Percentiles rank a stretch among this genome's conserved stretches.
These are phyloP conservation scores for Paramecium octaurelia DNA, from an alignment of 73 alveolate species.

Conservation along the genomic window DNA sequence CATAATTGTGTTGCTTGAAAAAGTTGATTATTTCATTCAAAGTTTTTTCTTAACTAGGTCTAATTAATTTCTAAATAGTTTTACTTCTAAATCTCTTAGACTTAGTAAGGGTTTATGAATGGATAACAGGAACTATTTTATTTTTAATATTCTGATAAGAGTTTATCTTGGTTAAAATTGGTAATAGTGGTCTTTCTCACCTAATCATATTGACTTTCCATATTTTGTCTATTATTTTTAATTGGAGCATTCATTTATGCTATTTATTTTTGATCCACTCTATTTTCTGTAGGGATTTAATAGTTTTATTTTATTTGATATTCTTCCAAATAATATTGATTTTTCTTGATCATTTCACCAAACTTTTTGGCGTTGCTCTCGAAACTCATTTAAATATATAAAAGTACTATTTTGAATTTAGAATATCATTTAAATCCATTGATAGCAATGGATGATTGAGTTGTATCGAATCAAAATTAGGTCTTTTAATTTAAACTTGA, in stretches of 20 bases:
- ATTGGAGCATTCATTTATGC: not conserved
- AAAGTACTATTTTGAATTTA: not conserved
- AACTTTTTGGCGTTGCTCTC: not conserved
- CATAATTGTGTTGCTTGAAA: not conserved
- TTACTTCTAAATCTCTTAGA: not conserved
- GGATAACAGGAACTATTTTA: not conserved
- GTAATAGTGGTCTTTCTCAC: not conserved
- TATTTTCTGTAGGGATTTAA: not conserved
- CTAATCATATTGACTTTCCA: not conserved
- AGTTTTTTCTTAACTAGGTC: not conserved
- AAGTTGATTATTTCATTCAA: not conserved
- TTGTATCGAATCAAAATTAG: not conserved
- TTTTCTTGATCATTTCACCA: not conserved
- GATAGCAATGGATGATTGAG: not conserved
- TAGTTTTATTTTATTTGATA: not conserved
- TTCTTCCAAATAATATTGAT: not conserved
- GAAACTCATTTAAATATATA: not conserved
- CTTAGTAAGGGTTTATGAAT: not conserved
- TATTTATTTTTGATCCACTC: not conserved
- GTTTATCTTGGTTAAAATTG: not conserved
- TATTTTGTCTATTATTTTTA: not conserved
- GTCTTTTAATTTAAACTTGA: not conserved
- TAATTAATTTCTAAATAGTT: not conserved
- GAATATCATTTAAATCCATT: not conserved
- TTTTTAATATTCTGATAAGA: not conserved